A percentile compares a stretch with the other conserved stretches of the same genome.
These are phyloP conservation scores for Maudiozyma turicensis DNA, from an alignment of 805 yeast genomes.

Conservation along the genomic window DNA sequence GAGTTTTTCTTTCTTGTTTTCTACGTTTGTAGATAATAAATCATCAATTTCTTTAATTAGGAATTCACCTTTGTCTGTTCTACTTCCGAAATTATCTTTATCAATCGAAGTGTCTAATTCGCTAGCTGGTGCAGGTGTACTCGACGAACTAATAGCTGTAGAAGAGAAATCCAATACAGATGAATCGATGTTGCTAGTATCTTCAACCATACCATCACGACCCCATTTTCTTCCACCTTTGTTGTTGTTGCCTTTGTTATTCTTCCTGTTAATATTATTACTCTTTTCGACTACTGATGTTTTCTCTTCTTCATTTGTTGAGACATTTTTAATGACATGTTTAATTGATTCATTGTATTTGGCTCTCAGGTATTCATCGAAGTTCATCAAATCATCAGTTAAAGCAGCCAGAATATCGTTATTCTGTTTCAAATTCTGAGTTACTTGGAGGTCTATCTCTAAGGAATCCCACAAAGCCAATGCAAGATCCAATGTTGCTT, in stretches of 20 bases:
- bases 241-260: background rate
- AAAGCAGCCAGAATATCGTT: conserved; percentile 23
- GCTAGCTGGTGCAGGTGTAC: conserved; percentile 5
- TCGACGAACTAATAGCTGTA: conserved; percentile 7
- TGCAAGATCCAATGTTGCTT: conserved; percentile 33
- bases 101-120: conserved; percentile 19
- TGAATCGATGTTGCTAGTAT: conserved; percentile 31
- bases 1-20: conserved; percentile 30
- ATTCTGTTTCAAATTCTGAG: conserved; percentile 26
- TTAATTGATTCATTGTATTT: conserved; percentile 24
- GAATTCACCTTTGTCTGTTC: conserved; percentile 46
- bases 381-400: conserved; percentile 30
- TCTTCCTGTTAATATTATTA: conserved; percentile 7
- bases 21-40: conserved; percentile 8
- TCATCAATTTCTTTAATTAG: conserved; percentile 53
- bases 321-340: background rate
- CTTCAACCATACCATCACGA: conserved; percentile 48
- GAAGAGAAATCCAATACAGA: conserved; percentile 47
- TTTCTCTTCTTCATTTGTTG: background rate
- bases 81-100: conserved; percentile 32
- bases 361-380: conserved; percentile 30
- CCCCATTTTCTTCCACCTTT: conserved; percentile 52
- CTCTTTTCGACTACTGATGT: background rate
- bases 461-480: conserved; percentile 29
- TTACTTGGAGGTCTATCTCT: conserved; percentile 23